A percentile compares a stretch with the other conserved stretches of the same genome.
Evolutionary conservation across 148 eudicot species (phyloP).

Genomic region (Rhododendron mucronatum): DNA sequence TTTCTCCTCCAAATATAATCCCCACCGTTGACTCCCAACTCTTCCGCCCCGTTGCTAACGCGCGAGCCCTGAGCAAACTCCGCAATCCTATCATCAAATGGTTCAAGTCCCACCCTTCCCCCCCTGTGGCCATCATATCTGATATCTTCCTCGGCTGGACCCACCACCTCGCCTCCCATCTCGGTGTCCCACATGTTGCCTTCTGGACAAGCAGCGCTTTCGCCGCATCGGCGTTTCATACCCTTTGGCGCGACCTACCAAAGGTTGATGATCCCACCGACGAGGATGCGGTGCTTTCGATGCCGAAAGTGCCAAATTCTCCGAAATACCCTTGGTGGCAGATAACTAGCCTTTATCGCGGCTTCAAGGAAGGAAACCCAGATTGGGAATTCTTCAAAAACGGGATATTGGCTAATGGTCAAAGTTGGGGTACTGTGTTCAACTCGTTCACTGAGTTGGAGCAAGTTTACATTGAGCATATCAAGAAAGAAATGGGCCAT

Average conservation of each 20-base stretch:
- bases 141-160: constrained; percentile 72
- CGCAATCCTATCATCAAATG: constrained; percentile 33
- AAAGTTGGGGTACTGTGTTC: constrained; percentile 42
- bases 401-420: constrained; percentile 30
- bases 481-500: constrained; percentile 24
- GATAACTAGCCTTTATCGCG: constrained; percentile 21
- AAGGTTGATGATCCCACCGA: not conserved
- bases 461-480: constrained; percentile 25
- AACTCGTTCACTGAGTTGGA: constrained; percentile 44
- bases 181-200: constrained; percentile 38
- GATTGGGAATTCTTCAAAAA: constrained; percentile 29
- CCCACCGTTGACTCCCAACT: constrained; percentile 20
- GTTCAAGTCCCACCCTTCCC: constrained; percentile 42
- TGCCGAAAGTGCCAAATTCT: constrained; percentile 17
- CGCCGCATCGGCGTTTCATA: not conserved
- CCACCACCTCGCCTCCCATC: constrained; percentile 29
- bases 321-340: constrained; percentile 12
- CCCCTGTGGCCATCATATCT: constrained; percentile 52
- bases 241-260: constrained; percentile 15
- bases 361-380: constrained; percentile 28
- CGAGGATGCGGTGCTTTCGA: not conserved
- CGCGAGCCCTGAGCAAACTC: constrained; percentile 9
- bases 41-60: not conserved
- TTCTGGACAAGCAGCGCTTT: constrained; percentile 35
- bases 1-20: constrained; percentile 18